phyloP scores from a whole-genome alignment of 2,329 filamentous ascomycete genomes.

The Alternaria sp. region DNA sequence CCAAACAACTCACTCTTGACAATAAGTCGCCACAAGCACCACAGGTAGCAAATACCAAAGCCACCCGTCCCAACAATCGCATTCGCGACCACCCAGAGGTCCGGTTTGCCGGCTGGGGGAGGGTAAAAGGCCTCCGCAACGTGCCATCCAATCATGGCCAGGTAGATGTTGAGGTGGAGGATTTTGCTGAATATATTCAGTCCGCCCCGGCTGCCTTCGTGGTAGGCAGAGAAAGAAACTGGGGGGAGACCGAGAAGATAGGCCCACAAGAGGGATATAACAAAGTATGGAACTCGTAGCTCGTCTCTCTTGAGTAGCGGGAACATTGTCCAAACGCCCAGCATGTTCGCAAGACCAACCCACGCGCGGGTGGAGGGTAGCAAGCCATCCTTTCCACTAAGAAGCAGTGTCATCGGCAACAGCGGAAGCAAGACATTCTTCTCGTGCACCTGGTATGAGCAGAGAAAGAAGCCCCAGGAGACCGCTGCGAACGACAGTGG shows the following conservation, averaged over 20 bases:
- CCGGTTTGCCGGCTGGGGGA: slow-evolving; percentile 79
- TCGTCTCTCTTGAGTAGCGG: slow-evolving; percentile 87
- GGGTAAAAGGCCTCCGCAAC: slow-evolving; percentile 70
- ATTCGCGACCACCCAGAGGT: slow-evolving; percentile 93
- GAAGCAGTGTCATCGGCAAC: slow-evolving; percentile 87
- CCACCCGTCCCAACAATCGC: slow-evolving; percentile 84
- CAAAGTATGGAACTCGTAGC: slow-evolving; percentile 80
- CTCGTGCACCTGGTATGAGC: slow-evolving; percentile 97
- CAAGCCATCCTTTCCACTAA: slow-evolving; percentile 79
- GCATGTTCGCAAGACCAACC: slow-evolving; percentile 94
- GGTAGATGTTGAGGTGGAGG: slow-evolving; percentile 77
- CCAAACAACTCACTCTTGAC: slow-evolving; percentile 61
- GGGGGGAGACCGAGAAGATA: slow-evolving; percentile 89
- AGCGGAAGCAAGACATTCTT: slow-evolving; percentile 94
- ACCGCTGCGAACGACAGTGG: slow-evolving; percentile 82
- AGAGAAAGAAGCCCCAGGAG: slow-evolving; percentile 96
- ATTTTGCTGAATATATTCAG: slow-evolving; percentile 67
- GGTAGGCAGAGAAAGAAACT: slow-evolving; percentile 72
- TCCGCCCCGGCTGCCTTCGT: slow-evolving; percentile 52
- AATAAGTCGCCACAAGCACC: slow-evolving; percentile 78
- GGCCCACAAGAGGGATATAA: slow-evolving; percentile 86
- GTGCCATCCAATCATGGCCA: slow-evolving; percentile 82
- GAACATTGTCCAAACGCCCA: slow-evolving; percentile 92
- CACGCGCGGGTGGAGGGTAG: slow-evolving; percentile 79
- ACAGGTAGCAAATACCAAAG: slow-evolving; percentile 86